Percentiles rank a stretch among this genome's conserved stretches.
These are phyloP conservation scores for Fusarium tuaranense DNA, from an alignment of 2,329 filamentous ascomycete species.

Conservation along the genomic window DNA sequence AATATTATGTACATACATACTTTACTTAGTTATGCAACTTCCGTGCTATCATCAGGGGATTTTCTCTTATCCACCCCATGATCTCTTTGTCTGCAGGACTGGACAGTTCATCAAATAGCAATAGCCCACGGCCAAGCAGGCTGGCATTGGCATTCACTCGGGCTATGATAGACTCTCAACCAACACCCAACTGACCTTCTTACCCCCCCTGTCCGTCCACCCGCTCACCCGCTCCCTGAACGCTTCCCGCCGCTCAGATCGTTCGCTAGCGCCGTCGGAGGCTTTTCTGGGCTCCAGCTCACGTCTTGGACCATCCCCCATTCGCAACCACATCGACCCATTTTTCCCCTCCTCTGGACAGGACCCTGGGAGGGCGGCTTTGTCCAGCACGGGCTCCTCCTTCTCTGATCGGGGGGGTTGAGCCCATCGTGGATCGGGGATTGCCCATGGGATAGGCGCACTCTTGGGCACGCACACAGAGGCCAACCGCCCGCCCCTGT, in stretches of 20 bases:
- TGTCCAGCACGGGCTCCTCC: not conserved
- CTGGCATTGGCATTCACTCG: not conserved
- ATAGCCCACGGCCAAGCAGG: not conserved
- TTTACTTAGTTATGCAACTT: not conserved
- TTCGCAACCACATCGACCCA: not conserved
- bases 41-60: not conserved
- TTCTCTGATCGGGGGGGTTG: slow-evolving; percentile 1
- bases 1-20: not conserved
- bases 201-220: slow-evolving; percentile 13
- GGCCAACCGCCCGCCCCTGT: not conserved
- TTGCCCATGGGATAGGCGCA: not conserved
- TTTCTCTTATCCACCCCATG: not conserved
- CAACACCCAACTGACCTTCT: not conserved
- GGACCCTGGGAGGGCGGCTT: not conserved
- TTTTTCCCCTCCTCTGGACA: not conserved
- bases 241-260: slow-evolving; percentile 33
- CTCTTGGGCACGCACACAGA: not conserved
- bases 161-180: not conserved
- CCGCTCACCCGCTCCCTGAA: slow-evolving; percentile 26
- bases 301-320: not conserved
- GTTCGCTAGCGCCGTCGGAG: slow-evolving; percentile 26
- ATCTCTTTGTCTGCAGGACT: not conserved
- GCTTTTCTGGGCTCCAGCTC: not conserved
- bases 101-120: not conserved
- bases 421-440: not conserved